phyloP scores from a whole-genome alignment of 345 rosid species.

The Eucalyptus regnans region DNA sequence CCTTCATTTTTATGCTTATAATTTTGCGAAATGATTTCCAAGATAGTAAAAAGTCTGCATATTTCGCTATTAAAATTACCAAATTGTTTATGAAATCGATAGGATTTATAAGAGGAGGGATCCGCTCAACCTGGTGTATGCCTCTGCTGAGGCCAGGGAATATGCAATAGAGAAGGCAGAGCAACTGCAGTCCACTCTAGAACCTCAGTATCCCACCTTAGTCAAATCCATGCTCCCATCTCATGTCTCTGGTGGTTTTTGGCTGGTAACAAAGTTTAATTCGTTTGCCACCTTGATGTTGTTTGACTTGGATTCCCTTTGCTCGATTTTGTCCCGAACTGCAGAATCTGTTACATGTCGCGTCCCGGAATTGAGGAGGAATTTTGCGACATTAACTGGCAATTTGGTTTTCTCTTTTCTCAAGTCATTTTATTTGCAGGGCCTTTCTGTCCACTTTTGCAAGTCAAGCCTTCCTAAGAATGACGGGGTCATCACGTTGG shows the following conservation, averaged over 20 bases:
- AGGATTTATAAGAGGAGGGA: slow-evolving; percentile 25
- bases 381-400: not conserved
- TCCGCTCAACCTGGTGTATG: slow-evolving; percentile 41
- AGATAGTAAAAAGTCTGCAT: not conserved
- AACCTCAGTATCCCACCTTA: slow-evolving; percentile 34
- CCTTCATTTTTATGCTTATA: not conserved
- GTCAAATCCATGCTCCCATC: slow-evolving; percentile 77
- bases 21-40: not conserved
- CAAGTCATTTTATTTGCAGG: slow-evolving; percentile 6
- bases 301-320: not conserved
- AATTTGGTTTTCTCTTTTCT: not conserved
- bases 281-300: not conserved
- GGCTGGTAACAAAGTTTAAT: slow-evolving; percentile 44
- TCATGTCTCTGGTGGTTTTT: slow-evolving; percentile 85
- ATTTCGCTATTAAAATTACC: not conserved
- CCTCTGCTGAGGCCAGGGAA: slow-evolving; percentile 45
- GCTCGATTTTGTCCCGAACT: not conserved
- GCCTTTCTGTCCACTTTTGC: slow-evolving; percentile 51
- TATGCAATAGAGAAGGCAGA: slow-evolving; percentile 55
- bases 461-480: slow-evolving; percentile 21
- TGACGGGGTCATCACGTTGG: slow-evolving; percentile 26
- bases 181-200: slow-evolving; percentile 34
- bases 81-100: not conserved
- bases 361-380: not conserved
- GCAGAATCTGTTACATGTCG: not conserved